Evolutionary conservation across 2,329 filamentous ascomycete species (phyloP).

Genomic region (Clarireedia monteithiana): DNA sequence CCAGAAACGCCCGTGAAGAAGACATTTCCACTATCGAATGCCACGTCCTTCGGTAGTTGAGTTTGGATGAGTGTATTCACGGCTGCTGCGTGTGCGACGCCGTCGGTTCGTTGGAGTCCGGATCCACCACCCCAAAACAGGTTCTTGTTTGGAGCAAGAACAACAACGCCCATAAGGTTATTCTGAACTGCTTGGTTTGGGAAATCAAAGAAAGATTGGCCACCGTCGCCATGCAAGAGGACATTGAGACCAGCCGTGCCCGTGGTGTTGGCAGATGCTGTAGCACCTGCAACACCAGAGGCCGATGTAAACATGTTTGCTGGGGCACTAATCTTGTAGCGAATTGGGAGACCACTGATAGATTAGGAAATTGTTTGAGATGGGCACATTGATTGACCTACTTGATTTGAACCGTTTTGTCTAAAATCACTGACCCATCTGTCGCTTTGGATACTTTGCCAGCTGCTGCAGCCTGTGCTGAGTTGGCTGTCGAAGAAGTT

Average conservation of each 20-base stretch:
- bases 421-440: slow-evolving; percentile 48
- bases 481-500: not conserved
- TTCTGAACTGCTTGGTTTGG: slow-evolving; percentile 67
- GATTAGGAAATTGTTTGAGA: not conserved
- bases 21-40: slow-evolving; percentile 44
- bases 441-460: slow-evolving; percentile 31
- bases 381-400: slow-evolving; percentile 25
- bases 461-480: slow-evolving; percentile 8
- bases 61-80: slow-evolving; percentile 44
- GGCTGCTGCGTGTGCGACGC: slow-evolving; percentile 47
- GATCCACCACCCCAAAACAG: slow-evolving; percentile 51
- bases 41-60: slow-evolving; percentile 43
- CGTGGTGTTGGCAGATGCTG: slow-evolving; percentile 22
- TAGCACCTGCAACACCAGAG: slow-evolving; percentile 41
- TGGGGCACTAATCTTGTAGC: slow-evolving; percentile 48
- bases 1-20: slow-evolving; percentile 52
- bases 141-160: slow-evolving; percentile 50
- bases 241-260: slow-evolving; percentile 45
- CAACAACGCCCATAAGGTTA: slow-evolving; percentile 67
- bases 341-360: slow-evolving; percentile 41
- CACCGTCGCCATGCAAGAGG: slow-evolving; percentile 52
- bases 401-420: slow-evolving; percentile 47
- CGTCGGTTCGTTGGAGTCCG: slow-evolving; percentile 45
- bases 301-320: slow-evolving; percentile 43
- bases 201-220: slow-evolving; percentile 68